phyloP scores from a whole-genome alignment of 2,329 filamentous ascomycete species.

The Pseudocercospora musae region DNA sequence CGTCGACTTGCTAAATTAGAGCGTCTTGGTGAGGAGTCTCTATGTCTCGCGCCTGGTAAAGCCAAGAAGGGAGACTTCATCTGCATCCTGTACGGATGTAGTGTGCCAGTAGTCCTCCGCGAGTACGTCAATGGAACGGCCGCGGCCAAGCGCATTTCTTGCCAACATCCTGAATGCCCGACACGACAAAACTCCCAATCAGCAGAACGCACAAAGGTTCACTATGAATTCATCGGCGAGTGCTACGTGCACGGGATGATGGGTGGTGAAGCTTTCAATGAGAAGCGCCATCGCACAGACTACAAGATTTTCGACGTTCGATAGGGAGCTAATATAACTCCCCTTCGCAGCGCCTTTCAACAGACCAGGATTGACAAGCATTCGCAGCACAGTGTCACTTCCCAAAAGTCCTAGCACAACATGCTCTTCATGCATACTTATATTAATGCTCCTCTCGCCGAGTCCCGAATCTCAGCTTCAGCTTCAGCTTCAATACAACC shows the following conservation, averaged over 20 bases:
- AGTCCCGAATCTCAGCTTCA: too few species aligned
- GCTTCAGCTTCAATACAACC: too few species aligned
- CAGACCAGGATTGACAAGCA: too few species aligned
- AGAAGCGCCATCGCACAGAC: neutral
- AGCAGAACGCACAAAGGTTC: neutral
- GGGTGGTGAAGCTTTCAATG: neutral
- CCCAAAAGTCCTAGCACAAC: too few species aligned
- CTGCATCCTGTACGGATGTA: conserved; percentile 24
- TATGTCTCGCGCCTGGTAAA: neutral
- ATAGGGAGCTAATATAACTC: too few species aligned
- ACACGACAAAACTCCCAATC: neutral
- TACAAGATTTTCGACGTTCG: neutral
- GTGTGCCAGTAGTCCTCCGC: conserved; percentile 19
- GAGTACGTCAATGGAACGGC: neutral
- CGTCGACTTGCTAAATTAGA: neutral
- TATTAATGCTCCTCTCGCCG: too few species aligned
- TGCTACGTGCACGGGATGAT: neutral
- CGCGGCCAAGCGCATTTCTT: neutral
- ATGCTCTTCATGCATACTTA: too few species aligned
- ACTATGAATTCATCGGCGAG: neutral
- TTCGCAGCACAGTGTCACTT: too few species aligned
- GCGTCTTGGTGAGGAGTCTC: neutral
- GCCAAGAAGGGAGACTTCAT: conserved; percentile 19
- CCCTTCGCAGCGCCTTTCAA: too few species aligned
- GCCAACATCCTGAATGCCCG: neutral